These are phyloP conservation scores for Fallopia convolvulus DNA, from an alignment of 148 eudicot species.

Conservation along the genomic window DNA sequence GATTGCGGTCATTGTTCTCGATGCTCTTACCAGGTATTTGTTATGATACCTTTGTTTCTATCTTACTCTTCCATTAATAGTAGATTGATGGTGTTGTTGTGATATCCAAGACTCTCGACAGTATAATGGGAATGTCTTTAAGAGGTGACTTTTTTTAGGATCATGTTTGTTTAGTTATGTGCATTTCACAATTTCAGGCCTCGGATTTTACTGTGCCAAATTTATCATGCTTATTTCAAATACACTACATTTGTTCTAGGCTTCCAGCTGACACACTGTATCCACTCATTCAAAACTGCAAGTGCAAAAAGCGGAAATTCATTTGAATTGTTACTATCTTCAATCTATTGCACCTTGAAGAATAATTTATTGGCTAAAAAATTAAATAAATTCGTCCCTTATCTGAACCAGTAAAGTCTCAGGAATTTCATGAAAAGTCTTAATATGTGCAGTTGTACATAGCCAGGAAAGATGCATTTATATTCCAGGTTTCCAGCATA, in stretches of 20 bases:
- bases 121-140: not conserved
- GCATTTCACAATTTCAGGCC: not conserved
- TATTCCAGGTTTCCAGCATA: not conserved
- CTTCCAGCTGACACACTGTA: not conserved
- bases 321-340: too few relatives aligned
- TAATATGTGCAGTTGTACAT: not conserved
- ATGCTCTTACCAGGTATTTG: conserved; percentile 76
- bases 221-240: not conserved
- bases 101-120: not conserved
- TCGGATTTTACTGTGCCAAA: not conserved
- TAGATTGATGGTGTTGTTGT: not conserved
- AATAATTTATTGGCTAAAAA: too few relatives aligned
- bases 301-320: not conserved
- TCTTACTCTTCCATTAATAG: not conserved
- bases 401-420: not conserved
- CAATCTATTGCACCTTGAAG: too few relatives aligned
- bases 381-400: too few relatives aligned
- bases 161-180: not conserved
- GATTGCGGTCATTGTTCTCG: conserved; percentile 88
- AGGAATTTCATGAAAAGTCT: not conserved
- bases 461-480: not conserved
- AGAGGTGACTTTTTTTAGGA: not conserved
- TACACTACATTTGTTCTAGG: not conserved
- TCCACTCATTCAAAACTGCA: not conserved
- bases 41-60: not conserved